phyloP scores from a whole-genome alignment of 768 basidiomycete genomes.

The Mrakia frigida region DNA sequence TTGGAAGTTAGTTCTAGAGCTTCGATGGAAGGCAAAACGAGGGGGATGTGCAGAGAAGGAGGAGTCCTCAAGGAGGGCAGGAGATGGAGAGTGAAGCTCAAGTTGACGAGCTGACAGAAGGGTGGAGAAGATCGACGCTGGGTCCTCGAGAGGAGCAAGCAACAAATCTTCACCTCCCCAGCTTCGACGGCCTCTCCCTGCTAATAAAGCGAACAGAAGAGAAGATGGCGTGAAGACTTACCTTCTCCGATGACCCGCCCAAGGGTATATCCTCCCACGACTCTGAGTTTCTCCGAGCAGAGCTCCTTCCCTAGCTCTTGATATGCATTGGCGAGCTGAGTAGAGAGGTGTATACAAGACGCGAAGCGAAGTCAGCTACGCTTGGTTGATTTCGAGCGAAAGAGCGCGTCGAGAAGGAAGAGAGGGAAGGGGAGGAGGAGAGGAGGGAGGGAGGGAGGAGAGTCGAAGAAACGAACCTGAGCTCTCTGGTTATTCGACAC shows the following conservation, averaged over 20 bases:
- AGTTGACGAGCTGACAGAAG: background rate
- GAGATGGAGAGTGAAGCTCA: background rate
- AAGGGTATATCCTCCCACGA: slow-evolving; percentile 89
- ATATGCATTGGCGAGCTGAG: slow-evolving; percentile 85
- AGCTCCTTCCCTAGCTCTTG: slow-evolving; percentile 96
- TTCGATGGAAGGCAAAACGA: no score
- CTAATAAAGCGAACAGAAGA: no score
- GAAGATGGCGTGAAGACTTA: slow-evolving; percentile 38
- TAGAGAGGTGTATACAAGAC: no score
- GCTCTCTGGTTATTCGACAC: slow-evolving; percentile 16
- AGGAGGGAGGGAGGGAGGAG: background rate
- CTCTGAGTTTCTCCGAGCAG: slow-evolving; percentile 78
- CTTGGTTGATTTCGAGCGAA: background rate
- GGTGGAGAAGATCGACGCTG: no score
- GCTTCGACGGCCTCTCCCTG: no score
- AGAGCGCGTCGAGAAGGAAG: background rate
- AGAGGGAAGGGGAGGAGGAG: background rate
- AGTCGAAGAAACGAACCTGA: background rate
- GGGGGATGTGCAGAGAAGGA: background rate
- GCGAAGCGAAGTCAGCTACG: background rate
- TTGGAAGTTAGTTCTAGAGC: background rate
- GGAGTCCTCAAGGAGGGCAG: background rate
- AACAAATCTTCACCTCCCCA: no score
- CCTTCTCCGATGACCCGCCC: slow-evolving; percentile 95
- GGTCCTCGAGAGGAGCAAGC: no score